Conservation (phyloP, 331 rosid species). For the Malus hybrid region DNA sequence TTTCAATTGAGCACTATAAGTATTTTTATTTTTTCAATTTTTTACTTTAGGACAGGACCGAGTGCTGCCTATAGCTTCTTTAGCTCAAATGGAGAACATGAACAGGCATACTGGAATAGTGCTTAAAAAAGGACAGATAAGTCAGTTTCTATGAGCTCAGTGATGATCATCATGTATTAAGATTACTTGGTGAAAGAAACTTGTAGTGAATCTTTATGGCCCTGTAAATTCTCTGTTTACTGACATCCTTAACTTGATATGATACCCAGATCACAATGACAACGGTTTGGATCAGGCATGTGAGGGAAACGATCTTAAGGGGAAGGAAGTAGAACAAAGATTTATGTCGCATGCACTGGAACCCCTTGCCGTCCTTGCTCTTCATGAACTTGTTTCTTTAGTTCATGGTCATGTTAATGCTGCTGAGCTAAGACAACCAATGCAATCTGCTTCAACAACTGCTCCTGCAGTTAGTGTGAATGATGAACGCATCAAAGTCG, state of each 20-base stretch:
- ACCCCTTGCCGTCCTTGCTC: conserved; percentile 55
- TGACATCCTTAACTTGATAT: conserved; percentile 27
- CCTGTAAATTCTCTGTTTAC: background rate
- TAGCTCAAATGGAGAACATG: conserved; percentile 31
- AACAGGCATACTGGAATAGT: conserved; percentile 13
- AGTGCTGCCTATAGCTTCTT: conserved; percentile 34
- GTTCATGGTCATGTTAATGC: conserved; percentile 56
- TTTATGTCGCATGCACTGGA: conserved; percentile 40
- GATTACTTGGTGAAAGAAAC: conserved; percentile 1
- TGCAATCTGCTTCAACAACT: conserved; percentile 36
- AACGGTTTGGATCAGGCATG: conserved; percentile 24
- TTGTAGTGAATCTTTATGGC: background rate
- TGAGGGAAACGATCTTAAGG: conserved; percentile 37
- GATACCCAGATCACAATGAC: conserved; percentile 37
- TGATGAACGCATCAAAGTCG: conserved; percentile 27
- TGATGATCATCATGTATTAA: background rate
- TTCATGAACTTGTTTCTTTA: conserved; percentile 74
- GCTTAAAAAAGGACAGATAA: conserved; percentile 32
- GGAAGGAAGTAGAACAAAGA: conserved; percentile 30
- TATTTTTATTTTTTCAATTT: conserved; percentile 3
- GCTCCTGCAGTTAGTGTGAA: conserved; percentile 32
- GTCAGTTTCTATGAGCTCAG: conserved; percentile 32
- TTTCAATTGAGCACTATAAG: conserved; percentile 4
- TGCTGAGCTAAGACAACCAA: conserved; percentile 28
- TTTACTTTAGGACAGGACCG: conserved; percentile 57